Conservation (phyloP, 2,329 filamentous ascomycete genomes). For the Phialophora tarda region DNA sequence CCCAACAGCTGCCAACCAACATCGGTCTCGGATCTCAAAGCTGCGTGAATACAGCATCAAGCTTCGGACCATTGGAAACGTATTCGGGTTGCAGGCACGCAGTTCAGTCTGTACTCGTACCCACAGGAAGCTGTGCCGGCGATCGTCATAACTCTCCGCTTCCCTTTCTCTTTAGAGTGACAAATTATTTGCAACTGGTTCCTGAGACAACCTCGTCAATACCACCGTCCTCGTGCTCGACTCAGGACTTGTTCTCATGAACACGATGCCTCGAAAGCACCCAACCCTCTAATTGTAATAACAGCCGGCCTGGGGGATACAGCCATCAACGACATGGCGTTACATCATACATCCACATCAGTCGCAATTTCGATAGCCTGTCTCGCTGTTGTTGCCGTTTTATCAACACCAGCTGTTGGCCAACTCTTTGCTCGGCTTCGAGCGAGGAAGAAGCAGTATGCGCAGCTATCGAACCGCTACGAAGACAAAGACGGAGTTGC, state of each 20-base stretch:
- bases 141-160: slow-evolving; percentile 2
- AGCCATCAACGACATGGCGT: slow-evolving; percentile 10
- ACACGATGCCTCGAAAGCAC: neutral
- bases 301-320: neutral
- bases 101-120: neutral
- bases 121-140: neutral
- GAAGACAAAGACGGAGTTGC: slow-evolving; percentile 73
- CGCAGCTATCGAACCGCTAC: slow-evolving; percentile 56
- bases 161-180: neutral
- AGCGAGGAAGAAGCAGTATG: slow-evolving; percentile 29
- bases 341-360: slow-evolving; percentile 26
- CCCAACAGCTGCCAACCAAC: neutral
- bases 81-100: neutral
- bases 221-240: neutral
- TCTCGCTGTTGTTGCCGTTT: slow-evolving; percentile 26
- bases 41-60: neutral
- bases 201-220: neutral
- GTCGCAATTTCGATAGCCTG: slow-evolving; percentile 33
- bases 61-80: neutral
- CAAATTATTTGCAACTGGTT: neutral
- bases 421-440: slow-evolving; percentile 24
- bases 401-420: slow-evolving; percentile 29
- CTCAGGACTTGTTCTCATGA: neutral
- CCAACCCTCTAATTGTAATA: slow-evolving; percentile 2
- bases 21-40: neutral